Base-by-base conservation (phyloP, 129 eudicot species). In the Scalesia atractyloides region DNA sequence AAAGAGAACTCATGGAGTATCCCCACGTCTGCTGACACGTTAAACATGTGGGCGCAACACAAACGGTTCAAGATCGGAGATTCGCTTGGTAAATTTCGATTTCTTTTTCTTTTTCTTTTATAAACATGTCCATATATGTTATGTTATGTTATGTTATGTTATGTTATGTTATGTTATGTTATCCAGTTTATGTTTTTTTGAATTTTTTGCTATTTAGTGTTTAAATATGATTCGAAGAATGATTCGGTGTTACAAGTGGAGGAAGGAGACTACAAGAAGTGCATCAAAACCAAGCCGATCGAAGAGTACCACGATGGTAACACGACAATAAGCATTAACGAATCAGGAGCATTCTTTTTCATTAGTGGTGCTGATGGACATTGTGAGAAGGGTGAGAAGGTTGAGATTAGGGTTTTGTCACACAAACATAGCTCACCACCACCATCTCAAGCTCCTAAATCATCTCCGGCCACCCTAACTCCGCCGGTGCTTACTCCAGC, bases 371-470 rank as follows among this genome's bases (percentile, higher is more conserved):
- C 73, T 1, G 30, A 74, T 3, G 93, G 84, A 11, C 79, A 84
- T 68, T 91, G 97, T 56, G 79, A 86, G 15, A 82, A 78, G 53
- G 97, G 96, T 1, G 84, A 88, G 77, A 91, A 84, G 82, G 54
- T 91, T 20, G 85, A 76, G 69, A 72, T 88, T 19, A 43, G 6
- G 50, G 87, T 86, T 17, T 56, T 88, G 61, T 85, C 86, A 0
- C 56, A 70, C 41, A 70, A 71, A 30, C 88, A 80, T 69, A 54
- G 22, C 8, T 17, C 65, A 8, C 16, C 18, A 4, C 54, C 80
- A 3, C 60, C 76, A 5, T 33, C 69, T 11, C 70, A 1, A 2
- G 46, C 59, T 6, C 73, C 67, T 47, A 64, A 73, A 33, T n/a
- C 16, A 4, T 33, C 62, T 36, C 47, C 49, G 15, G 73, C 49